Percentiles rank a stretch among this genome's conserved stretches.
Conservation (phyloP, 139 green algal species). For the Coccomyxa sp. region DNA sequence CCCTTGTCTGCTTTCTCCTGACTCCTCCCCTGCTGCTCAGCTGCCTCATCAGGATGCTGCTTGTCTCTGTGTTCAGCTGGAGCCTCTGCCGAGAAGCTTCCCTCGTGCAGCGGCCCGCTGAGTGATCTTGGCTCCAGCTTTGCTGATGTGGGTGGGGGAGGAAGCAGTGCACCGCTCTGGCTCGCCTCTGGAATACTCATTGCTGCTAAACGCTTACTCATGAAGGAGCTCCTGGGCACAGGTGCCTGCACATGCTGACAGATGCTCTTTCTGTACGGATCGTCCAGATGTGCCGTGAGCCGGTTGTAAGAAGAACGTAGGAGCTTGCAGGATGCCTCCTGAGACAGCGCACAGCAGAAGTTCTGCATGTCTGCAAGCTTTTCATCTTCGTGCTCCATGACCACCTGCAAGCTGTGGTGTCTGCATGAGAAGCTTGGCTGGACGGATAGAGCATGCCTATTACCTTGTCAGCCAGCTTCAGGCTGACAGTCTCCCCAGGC, state of each 20-base stretch:
- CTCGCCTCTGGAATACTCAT: background rate
- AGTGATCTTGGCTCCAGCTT: background rate
- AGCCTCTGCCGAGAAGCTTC: background rate
- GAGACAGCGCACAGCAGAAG: background rate
- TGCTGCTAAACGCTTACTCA: background rate
- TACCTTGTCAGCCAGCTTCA: background rate
- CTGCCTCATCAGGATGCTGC: background rate
- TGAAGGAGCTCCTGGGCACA: background rate
- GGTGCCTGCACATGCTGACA: background rate
- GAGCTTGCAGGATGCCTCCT: background rate
- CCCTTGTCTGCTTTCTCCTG: background rate
- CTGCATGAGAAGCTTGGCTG: background rate
- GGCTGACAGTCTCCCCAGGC: slow-evolving; percentile 3
- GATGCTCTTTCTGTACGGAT: background rate
- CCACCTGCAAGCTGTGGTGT: background rate
- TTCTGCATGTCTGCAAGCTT: background rate
- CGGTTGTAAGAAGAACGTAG: background rate
- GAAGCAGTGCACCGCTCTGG: background rate
- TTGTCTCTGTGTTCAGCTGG: background rate
- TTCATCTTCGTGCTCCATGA: background rate
- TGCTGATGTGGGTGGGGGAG: background rate
- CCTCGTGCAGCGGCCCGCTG: background rate
- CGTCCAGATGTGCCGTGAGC: background rate
- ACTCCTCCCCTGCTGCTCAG: background rate
- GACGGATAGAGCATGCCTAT: background rate